Conservation (phyloP, 768 basidiomycete species). For the Tephrocybe sp. region DNA sequence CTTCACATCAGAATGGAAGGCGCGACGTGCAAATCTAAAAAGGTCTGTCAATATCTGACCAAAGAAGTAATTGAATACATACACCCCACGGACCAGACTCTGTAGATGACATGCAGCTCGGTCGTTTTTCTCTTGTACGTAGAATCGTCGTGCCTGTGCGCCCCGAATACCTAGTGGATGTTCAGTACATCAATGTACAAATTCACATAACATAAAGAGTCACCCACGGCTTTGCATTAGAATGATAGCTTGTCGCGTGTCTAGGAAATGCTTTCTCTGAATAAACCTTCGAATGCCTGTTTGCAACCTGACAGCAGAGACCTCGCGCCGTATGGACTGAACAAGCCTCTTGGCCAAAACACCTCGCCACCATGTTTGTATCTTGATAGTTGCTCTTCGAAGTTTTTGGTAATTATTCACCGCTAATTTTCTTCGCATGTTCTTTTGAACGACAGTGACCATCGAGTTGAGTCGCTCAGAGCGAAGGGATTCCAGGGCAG, state of each 20-base stretch:
- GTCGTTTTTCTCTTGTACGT: conserved; percentile 51
- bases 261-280: conserved; percentile 70
- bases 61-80: conserved; percentile 32
- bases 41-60: neutral
- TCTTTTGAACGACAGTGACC: conserved; percentile 97
- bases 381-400: conserved; percentile 71
- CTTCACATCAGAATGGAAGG: conserved; percentile 58
- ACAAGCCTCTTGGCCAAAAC: conserved; percentile 74
- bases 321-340: conserved; percentile 67
- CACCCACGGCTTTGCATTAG: conserved; percentile 85
- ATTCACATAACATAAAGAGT: neutral
- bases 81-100: conserved; percentile 87
- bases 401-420: conserved; percentile 75
- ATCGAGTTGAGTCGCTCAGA: conserved; percentile 85
- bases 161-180: conserved; percentile 79
- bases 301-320: conserved; percentile 78
- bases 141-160: conserved; percentile 61
- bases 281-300: conserved; percentile 67
- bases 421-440: conserved; percentile 86
- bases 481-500: conserved; percentile 88
- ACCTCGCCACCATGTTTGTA: conserved; percentile 97
- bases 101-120: conserved; percentile 77
- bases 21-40: conserved; percentile 52
- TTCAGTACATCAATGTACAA: neutral
- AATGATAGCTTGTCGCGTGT: conserved; percentile 60